Evolutionary conservation across 179 eudicot species (phyloP), one percentile per base, ranked within the genome.

Genomic region (Camellia oleifera): DNA sequence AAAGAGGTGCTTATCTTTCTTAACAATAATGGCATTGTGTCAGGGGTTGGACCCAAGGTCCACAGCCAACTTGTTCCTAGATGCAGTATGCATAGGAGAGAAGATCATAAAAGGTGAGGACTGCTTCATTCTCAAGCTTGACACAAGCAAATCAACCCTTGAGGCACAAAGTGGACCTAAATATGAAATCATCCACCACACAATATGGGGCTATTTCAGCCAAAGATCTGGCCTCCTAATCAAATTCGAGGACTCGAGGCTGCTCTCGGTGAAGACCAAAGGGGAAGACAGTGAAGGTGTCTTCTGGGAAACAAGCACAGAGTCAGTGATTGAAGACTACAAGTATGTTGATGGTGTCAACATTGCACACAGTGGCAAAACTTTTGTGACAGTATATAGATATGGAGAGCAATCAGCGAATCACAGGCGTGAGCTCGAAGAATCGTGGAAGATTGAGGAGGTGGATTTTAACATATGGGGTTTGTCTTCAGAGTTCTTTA

Each of bases 221-320:
- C 98, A 94, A 81, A 87, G 97, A 80, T 92, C 98, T 0, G 99
- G 99, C 4, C 90, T 96, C 0, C 80, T 94, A 6, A 86, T 91
- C 5, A 97, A 96, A 77, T 92, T 96, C 32, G 99, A 94, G 86
- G 99, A 96, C 86, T 94, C 99, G 2, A 86, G 94, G 78, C 86
- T 96, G 82, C 86, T 96, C 0, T 76, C 92, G 0, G 89, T 96
- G 80, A 94, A 89, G 79, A 89, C 85, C 13, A 80, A 80, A 50
- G 81, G 83, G 20, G 93, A 89, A 2, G 93, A 91, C 7, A 90
- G 93, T 6, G 97, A 88, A 10, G 97, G 97, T 0, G 90, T 94
- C n/a, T 96, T 94, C 74, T 96, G 99, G 99, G 99, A 96, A 79
- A 96, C 94, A 0, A 94, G 95, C 82, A 85, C 95, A 5, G 99